Base-by-base conservation (phyloP, 768 basidiomycete species). In the Trametes gibbosa region DNA sequence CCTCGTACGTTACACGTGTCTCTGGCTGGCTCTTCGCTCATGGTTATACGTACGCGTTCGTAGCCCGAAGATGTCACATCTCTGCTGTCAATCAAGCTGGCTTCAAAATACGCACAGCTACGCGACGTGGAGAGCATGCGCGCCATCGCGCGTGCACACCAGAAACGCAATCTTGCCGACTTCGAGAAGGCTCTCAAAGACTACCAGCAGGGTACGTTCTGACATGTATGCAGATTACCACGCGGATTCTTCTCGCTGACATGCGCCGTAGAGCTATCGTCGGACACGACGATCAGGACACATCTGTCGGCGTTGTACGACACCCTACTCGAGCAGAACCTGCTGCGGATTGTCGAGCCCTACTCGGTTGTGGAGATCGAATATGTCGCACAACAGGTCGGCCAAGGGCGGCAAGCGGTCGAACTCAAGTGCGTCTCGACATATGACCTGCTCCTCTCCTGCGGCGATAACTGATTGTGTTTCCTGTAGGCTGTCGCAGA, bases 101-200 rank as follows among this genome's bases (percentile, higher is more conserved):
- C 94, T 0, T 77, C 85, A 25, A 92, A 92, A 69, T 96, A 96
- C 67, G 89, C 91, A 0, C 89, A 93, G 56, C 73, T 89, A 24
- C 81, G 90, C 25, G 95, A 98, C 54, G 89, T 98, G 16, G 93
- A 98, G 69, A 92, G 92, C 52, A 97, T 99, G 93, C 88, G 94
- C 39, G 92, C 90, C 8, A 87, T 97, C 53, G 97, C 96, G 1
- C 84, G 85, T 13, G 97, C 96, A n/a, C 91, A 98, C 68, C 89
- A 94, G 73, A 87, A 90, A 53, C 82, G 96, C 35, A 92, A 93
- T 72, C 75, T 99, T 29, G 86, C 87, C 0, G 87, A 93, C 67
- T 98, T 98, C 61, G 91, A 98, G 76, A 84, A 82, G 65, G 90
- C 90, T 0, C 72, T 98, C 69, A 80, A 87, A 65, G 91, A 95